These are phyloP conservation scores for Rhodomyrtus psidioides DNA, from an alignment of 441 rosid species.

Conservation along the genomic window DNA sequence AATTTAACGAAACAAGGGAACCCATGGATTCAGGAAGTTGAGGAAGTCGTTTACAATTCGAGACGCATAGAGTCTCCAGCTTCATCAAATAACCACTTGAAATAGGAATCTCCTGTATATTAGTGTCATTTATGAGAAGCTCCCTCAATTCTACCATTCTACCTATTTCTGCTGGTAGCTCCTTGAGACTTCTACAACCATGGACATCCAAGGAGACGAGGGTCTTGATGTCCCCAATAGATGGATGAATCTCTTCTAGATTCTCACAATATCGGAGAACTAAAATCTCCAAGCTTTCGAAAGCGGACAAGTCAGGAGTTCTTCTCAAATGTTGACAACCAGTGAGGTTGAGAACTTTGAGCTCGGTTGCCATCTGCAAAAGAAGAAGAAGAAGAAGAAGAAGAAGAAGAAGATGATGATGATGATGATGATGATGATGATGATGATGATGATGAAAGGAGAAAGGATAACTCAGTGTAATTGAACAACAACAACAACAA, in stretches of 20 bases:
- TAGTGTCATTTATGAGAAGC: fast-evolving
- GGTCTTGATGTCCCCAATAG: not conserved
- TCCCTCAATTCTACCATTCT: not conserved
- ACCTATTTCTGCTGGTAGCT: not conserved
- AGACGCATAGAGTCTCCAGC: not conserved
- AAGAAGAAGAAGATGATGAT: too few relatives aligned
- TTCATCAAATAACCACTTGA: not conserved
- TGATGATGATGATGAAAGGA: too few relatives aligned
- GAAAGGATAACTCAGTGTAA: not conserved
- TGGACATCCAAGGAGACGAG: not conserved
- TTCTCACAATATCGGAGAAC: fast-evolving
- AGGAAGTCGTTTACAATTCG: not conserved
- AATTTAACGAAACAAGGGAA: not conserved
- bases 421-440: too few relatives aligned
- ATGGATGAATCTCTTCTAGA: too few relatives aligned
- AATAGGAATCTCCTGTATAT: not conserved
- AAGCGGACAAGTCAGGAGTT: too few relatives aligned
- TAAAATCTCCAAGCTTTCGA: too few relatives aligned
- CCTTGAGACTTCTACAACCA: not conserved
- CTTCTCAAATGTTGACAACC: not conserved
- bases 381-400: too few relatives aligned
- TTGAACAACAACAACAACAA: too few relatives aligned
- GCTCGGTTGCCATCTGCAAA: not conserved
- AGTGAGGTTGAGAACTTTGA: not conserved
- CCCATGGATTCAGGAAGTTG: not conserved